Conservation (phyloP, 2,329 filamentous ascomycete genomes). For the Clathrospora elynae region DNA sequence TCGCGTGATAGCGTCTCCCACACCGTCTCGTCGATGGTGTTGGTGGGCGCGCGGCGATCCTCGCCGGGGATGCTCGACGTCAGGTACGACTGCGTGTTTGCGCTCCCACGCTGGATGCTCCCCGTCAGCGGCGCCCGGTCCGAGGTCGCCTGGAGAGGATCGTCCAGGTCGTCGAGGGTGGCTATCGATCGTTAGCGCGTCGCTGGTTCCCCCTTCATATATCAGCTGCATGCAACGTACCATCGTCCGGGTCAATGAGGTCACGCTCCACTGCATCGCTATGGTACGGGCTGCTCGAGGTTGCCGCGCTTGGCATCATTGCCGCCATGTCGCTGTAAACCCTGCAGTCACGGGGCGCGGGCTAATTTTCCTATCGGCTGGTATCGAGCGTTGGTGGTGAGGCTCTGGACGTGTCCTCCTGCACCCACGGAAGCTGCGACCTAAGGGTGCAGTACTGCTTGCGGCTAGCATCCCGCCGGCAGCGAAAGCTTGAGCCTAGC, state of each 20-base stretch:
- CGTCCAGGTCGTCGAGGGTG: constrained; percentile 90
- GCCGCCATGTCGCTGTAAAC: constrained; percentile 48
- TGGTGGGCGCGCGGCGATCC: constrained; percentile 84
- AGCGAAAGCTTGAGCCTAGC: constrained; percentile 31
- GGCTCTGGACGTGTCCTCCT: constrained; percentile 31
- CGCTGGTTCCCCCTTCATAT: not conserved
- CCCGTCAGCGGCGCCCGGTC: constrained; percentile 82
- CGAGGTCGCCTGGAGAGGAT: constrained; percentile 72
- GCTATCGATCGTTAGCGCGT: constrained; percentile 55
- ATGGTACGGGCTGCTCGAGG: constrained; percentile 51
- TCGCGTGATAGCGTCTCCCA: constrained; percentile 97
- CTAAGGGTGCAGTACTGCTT: constrained; percentile 26
- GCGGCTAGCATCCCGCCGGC: constrained; percentile 32
- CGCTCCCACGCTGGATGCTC: constrained; percentile 67
- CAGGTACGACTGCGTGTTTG: constrained; percentile 76
- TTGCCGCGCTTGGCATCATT: constrained; percentile 52
- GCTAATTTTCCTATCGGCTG: constrained; percentile 31
- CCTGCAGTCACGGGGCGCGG: constrained; percentile 32
- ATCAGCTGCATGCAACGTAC: constrained; percentile 41
- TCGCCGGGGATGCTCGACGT: constrained; percentile 90
- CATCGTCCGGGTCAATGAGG: constrained; percentile 60
- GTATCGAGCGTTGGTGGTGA: constrained; percentile 37
- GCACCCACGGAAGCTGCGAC: constrained; percentile 17
- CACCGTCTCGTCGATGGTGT: constrained; percentile 95
- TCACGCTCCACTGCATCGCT: constrained; percentile 55